A percentile compares a stretch with the other conserved stretches of the same genome.
These are phyloP conservation scores for Trifolium fragiferum DNA, from an alignment of 306 rosid species.

Conservation along the genomic window DNA sequence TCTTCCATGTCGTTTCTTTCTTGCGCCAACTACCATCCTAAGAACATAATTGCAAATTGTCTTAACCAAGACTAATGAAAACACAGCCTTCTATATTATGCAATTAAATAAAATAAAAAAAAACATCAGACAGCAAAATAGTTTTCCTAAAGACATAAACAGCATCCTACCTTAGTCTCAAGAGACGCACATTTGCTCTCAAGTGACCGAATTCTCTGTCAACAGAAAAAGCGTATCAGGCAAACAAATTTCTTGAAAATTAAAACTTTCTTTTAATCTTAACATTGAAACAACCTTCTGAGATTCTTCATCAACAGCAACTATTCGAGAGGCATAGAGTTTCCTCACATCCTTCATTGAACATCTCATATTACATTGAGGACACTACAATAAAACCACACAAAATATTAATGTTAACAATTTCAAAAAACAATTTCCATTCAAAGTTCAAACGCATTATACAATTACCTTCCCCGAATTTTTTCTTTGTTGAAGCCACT, in stretches of 20 bases:
- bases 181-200: conserved; percentile 14
- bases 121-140: not conserved
- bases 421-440: not conserved
- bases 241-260: conserved; percentile 16
- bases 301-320: conserved; percentile 69
- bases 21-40: conserved; percentile 66
- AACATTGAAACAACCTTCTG: conserved; percentile 64
- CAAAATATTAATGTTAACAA: conserved; percentile 13
- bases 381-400: conserved; percentile 60
- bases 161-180: conserved; percentile 65
- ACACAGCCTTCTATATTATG: conserved; percentile 26
- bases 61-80: conserved; percentile 35
- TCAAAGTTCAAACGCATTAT: not conserved
- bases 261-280: not conserved
- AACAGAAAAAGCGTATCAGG: conserved; percentile 32
- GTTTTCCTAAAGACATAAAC: not conserved
- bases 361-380: conserved; percentile 82
- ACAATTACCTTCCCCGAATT: conserved; percentile 67
- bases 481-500: conserved; percentile 68
- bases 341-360: conserved; percentile 74
- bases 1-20: conserved; percentile 67
- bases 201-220: conserved; percentile 60
- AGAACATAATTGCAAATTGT: conserved; percentile 27
- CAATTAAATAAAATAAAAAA: not conserved
- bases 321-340: conserved; percentile 67